Percentiles rank a stretch among this genome's conserved stretches.
These are phyloP conservation scores for Hyphopichia khmerensis DNA, from an alignment of 1,139 yeast genomes.

Conservation along the genomic window DNA sequence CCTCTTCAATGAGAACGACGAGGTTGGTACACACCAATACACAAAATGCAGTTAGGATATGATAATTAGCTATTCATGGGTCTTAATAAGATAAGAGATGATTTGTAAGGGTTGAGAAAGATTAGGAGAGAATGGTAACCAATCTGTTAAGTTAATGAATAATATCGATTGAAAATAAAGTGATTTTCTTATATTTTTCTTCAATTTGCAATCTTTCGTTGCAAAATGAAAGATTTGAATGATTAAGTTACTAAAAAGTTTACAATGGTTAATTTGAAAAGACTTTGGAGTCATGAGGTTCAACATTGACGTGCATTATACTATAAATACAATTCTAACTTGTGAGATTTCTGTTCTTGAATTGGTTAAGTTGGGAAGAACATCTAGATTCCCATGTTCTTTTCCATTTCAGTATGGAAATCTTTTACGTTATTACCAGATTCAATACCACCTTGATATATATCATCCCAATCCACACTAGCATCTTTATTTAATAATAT, in stretches of 20 bases:
- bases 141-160: no score
- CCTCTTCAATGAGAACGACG: neutral
- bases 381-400: conserved; percentile 53
- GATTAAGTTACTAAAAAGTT: no score
- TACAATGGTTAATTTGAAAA: no score
- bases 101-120: no score
- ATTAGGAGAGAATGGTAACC: no score
- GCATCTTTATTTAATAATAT: conserved; percentile 76
- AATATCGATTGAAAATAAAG: no score
- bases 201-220: no score
- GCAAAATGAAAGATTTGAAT: no score
- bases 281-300: neutral
- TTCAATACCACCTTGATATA: conserved; percentile 61
- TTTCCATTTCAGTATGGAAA: conserved; percentile 74
- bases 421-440: conserved; percentile 40
- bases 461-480: conserved; percentile 89
- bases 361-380: no score
- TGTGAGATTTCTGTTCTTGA: neutral
- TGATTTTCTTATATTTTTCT: no score
- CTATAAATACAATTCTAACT: neutral
- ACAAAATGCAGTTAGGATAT: conserved; percentile 1
- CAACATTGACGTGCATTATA: conserved; percentile 1
- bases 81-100: neutral
- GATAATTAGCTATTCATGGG: neutral
- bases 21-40: conserved; percentile 3